Base-by-base conservation (phyloP, 2,329 filamentous ascomycete species). In the Claviceps sp. region DNA sequence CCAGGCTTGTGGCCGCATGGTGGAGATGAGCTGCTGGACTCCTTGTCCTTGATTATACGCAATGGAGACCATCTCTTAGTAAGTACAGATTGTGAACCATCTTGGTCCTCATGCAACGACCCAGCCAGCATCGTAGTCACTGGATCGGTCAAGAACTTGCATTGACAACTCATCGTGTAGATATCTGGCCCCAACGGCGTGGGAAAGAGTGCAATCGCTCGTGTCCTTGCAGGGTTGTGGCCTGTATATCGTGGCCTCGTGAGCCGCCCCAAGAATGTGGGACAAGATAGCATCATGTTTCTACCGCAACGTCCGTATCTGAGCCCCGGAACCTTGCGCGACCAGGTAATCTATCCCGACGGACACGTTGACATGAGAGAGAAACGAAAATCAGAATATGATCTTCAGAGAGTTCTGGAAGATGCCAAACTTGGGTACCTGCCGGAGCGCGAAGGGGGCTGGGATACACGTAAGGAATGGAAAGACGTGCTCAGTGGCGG, bases 311-410 rank as follows among this genome's bases (percentile, higher is more conserved):
- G 91, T 16, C 89, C 91, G 0, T 97, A 97, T 62, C 79, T 97
- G 37, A 91, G 84, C 65, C 86, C 91, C 22, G 93, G 93, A 38
- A 97, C 93, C 1, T 75, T 97, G 9, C 85, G 93, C 26, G 94
- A 98, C 62, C 94, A 98, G 70, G 88, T 98, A 61, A 96, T 97
- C 63, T 98, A 98, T 60, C 93, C 93, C 0, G 89, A 98, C 61
- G 91, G 88, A 6, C 91, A 95, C 64, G 73, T 90, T 43, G 93
- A 98, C 61, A 97, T 98, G 93, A 84, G 82, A 34, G 83, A 87
- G 54, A 84, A 85, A 55, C 82, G 85, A 16, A 83, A 84, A 60
- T 81, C 79, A 2, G 93, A 98, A 64, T 74, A 80, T 37, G 86
- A 95, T 58, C 76, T 98, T 20, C 80, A 84, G 63, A 75, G 75